Conservation (phyloP, 495 filamentous ascomycete species). For the Xylaria curta region DNA sequence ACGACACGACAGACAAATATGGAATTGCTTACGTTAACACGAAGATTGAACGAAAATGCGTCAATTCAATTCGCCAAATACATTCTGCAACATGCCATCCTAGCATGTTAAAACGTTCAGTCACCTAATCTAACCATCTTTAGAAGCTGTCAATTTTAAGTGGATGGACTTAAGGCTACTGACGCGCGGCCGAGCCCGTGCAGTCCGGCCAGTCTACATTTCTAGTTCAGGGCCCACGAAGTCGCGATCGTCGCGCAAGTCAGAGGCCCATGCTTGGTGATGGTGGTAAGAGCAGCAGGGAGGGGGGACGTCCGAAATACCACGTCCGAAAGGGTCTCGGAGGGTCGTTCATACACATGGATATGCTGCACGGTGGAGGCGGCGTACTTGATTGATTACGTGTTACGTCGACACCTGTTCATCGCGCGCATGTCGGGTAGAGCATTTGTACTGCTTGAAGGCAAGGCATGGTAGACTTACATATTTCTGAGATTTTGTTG, state of each 20-base stretch:
- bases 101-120: not conserved
- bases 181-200: not conserved
- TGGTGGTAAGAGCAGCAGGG: not conserved
- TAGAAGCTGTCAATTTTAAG: not conserved
- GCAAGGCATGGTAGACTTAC: not conserved
- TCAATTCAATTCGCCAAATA: not conserved
- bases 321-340: not conserved
- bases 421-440: not conserved
- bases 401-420: slow-evolving; percentile 15
- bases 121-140: not conserved
- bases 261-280: not conserved
- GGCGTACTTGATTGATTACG: not conserved
- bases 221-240: not conserved
- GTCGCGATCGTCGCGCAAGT: not conserved
- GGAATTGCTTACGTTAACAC: slow-evolving; percentile 13
- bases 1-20: slow-evolving; percentile 1
- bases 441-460: not conserved
- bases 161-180: not conserved
- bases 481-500: not conserved
- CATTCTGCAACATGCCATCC: not conserved
- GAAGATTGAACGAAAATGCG: not conserved
- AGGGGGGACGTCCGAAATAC: not conserved
- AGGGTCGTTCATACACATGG: not conserved
- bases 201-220: not conserved
- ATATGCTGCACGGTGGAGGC: not conserved